Base-by-base conservation (phyloP, 2,329 filamentous ascomycete genomes). In the Fusarium scirpi region DNA sequence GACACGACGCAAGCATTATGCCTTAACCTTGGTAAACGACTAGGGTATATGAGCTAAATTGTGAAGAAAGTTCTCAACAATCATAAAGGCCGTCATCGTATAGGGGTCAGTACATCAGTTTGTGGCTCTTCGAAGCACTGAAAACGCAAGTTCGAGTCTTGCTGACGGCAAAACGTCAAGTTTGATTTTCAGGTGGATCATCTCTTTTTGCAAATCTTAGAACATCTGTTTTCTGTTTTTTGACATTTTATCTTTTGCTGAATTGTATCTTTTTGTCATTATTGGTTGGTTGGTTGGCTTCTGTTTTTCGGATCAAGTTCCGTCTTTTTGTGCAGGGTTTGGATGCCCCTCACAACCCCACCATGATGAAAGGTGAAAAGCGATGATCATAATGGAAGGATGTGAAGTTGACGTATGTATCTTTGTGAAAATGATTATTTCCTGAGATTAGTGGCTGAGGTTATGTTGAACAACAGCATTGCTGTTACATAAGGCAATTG, bases 121-220 rank as follows among this genome's bases (percentile, higher is more conserved):
- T 70, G 67, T 70, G 67, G 67, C 30, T 70, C 46, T 47, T 58
- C 43, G 58, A 71, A 70, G 67, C 67, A 70, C 67, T 70, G 67
- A 71, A 70, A 70, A 70, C 67, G 67, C 67, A 70, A 70, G 67
- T 70, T 70, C 67, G 67, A 70, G 67, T 70, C 67, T 70, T 70
- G 67, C 67, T 70, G 67, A 70, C 67, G 67, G 67, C 67, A 70
- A 65, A 57, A 22, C 3, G 43, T 22, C 45, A 30, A 11, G 34
- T 38, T 38, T 38, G 34, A 38, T 38, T 38, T 38, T 38, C 34
- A 38, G 34, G 34, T 18, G 34, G 34, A 38, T 38, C 34, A 38
- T 38, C 18, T 8, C 18, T 51, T 67, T 69, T 69, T 65, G 49
- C 7, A 16, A 22, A 29, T 65, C 45, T 38, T 25, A 11, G n/a